Evolutionary conservation across 305 asterid species (phyloP).

Genomic region (Striga hermonthica): DNA sequence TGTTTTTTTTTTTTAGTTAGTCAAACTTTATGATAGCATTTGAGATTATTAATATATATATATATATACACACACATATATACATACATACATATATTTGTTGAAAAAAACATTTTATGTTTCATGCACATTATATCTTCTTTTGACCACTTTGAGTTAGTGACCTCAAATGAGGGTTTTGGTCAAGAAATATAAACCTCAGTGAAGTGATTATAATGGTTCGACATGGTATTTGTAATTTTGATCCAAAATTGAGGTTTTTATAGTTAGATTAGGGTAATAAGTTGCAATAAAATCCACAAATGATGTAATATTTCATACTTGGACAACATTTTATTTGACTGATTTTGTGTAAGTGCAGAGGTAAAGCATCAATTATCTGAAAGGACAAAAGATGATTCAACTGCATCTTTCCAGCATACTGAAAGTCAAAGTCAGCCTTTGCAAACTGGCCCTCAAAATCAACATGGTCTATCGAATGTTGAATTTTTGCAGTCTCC

Average conservation of each 20-base stretch:
- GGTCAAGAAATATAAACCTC: background rate
- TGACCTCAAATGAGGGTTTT: background rate
- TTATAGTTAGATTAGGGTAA: background rate
- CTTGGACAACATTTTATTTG: constrained; percentile 30
- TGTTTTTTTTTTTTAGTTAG: too few relatives aligned
- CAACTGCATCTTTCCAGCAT: constrained; percentile 36
- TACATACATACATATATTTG: too few relatives aligned
- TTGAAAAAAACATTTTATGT: too few relatives aligned
- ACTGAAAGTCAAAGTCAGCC: constrained; percentile 39
- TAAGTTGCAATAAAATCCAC: background rate
- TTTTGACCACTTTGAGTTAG: too few relatives aligned
- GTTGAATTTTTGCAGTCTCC: constrained; percentile 35
- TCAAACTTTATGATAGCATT: too few relatives aligned
- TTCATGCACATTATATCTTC: too few relatives aligned
- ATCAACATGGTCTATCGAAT: constrained; percentile 38
- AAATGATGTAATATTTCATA: constrained; percentile 22
- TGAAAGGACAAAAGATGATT: constrained; percentile 45
- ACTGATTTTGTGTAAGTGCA: constrained; percentile 37
- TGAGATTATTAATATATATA: too few relatives aligned
- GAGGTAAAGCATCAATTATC: constrained; percentile 41
- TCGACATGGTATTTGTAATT: background rate
- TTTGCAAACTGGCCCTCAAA: constrained; percentile 29
- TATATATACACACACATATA: too few relatives aligned
- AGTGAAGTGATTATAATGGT: background rate
- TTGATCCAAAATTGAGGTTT: background rate